Base-by-base conservation (phyloP, 768 basidiomycete species). In the Candolleomyces eurysporus region DNA sequence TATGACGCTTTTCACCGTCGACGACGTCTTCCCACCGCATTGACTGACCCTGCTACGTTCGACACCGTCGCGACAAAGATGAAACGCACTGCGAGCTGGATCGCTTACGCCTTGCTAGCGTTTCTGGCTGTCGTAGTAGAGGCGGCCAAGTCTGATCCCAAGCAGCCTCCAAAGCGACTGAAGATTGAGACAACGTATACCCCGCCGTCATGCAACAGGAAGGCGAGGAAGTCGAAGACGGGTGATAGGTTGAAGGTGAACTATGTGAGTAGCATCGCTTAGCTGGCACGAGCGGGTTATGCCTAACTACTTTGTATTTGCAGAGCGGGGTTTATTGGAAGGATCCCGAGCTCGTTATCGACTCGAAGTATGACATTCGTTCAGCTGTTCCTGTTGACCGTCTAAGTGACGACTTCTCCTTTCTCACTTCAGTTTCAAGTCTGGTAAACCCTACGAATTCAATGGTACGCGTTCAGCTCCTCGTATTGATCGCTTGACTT, bases 221-320 rank as follows among this genome's bases (percentile, higher is more conserved):
- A 56, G 40, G 26, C n/a, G 9, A 40, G 54, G 40, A 40, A 43
- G 40, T 39, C 32, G 9, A 56, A 56, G 40, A 42, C 54, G 14
- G 54, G 54, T 14, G 54, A 56, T 56, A 40, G 54, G 54, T 43
- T 56, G 36, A 56, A 42, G 40, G 54, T 56, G n/a, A 56, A 56
- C 39, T 56, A 56, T 36, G 54, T 56, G 54, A 40, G 54, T 43
- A 1, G 31, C 6, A 17, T 19, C 39, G 39, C 17, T 40, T 40
- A n/a, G 16, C 36, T 56, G 17, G 22, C 11, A 19, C 14, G 31
- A 56, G 26, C 26, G 4, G 26, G 26, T 26, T 6, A 42, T 36
- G 36, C 4, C 21, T 51, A 10, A 21, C 30, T 14, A 1, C 21
- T 51, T 5, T 22, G 19, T 22, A 22, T 19, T 30, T 26, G 31